Evolutionary conservation across 1,284 basidiomycete genomes (phyloP), one percentile per base, ranked within the genome.

Genomic region (Flammula alnicola): DNA sequence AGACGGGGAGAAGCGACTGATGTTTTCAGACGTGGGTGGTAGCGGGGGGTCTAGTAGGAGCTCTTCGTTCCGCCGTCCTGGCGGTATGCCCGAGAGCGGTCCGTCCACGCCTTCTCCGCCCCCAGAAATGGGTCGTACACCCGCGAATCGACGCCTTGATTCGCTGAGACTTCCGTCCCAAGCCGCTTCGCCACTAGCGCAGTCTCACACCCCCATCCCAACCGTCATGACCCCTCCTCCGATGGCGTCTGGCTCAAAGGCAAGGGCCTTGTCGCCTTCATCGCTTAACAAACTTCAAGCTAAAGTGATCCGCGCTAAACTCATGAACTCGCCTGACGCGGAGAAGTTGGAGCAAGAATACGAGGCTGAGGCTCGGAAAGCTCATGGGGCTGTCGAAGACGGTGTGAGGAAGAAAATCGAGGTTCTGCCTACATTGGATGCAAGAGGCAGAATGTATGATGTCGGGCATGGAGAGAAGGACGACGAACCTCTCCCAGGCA

Each of bases 251-350:
- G 68, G 67, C 31, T 63, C 68, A 7, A 75, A 67, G 30, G 54
- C 64, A 14, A 74, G 83, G 5, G 76, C 76, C 2, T 62, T 89
- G 50, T 88, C 86, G 0, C 84, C 86, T 5, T 86, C 87, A 23
- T 90, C 89, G 27, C 77, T 99, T 33, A 99, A 99, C 71, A 90
- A 88, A 62, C 73, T 99, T 1, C 95, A 98, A 69, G 97, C 96
- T 5, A 89, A 89, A 58, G 94, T 97, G 1, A 72, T 99, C 12
- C 86, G 93, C 14, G 95, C 96, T 7, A 96, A 92, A 67, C 77
- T 99, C 20, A 90, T 90, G 79, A 81, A 78, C 16, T 76, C 83
- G 11, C 78, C 89, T 0, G 80, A 93, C 60, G 89, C 91, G 4
- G 79, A 80, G 23, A 74, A 77, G 22, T 72, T 98, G 35, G 91